These are phyloP conservation scores for Ophiostoma australiae DNA, from an alignment of 2,329 filamentous ascomycete species.

Conservation along the genomic window DNA sequence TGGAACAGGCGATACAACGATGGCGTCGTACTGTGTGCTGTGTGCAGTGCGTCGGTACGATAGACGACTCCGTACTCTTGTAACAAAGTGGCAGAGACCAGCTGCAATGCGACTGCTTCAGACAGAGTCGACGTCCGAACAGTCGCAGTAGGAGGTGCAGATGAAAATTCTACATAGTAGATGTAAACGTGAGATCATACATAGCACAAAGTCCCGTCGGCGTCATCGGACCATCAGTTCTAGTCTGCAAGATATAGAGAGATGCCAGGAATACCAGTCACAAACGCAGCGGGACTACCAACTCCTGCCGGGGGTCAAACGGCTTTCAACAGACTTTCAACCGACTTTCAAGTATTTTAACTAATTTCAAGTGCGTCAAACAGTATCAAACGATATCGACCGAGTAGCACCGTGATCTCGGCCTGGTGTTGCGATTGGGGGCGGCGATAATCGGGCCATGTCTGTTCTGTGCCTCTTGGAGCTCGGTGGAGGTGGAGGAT, in stretches of 20 bases:
- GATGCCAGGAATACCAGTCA: too few relatives aligned
- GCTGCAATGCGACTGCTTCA: not conserved
- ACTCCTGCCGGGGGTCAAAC: too few relatives aligned
- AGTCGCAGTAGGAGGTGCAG: not conserved
- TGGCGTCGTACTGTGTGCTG: not conserved
- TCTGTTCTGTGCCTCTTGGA: not conserved
- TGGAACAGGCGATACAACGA: not conserved
- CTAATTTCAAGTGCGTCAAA: too few relatives aligned
- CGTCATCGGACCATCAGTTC: not conserved
- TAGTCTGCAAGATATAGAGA: not conserved
- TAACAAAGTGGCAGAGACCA: not conserved
- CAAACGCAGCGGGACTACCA: too few relatives aligned
- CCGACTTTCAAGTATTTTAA: not conserved
- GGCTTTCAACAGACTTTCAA: not conserved
- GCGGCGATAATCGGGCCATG: conserved; percentile 2
- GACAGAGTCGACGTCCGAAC: not conserved
- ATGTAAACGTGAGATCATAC: not conserved
- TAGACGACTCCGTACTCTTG: not conserved
- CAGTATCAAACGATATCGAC: not conserved
- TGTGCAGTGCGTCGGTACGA: not conserved
- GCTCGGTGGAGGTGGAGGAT: not conserved
- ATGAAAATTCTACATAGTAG: not conserved
- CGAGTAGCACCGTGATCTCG: not conserved
- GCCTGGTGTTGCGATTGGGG: not conserved
- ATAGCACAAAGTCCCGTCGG: not conserved